Base-by-base conservation (phyloP, 2,329 filamentous ascomycete genomes). In the Penicillium sp. region DNA sequence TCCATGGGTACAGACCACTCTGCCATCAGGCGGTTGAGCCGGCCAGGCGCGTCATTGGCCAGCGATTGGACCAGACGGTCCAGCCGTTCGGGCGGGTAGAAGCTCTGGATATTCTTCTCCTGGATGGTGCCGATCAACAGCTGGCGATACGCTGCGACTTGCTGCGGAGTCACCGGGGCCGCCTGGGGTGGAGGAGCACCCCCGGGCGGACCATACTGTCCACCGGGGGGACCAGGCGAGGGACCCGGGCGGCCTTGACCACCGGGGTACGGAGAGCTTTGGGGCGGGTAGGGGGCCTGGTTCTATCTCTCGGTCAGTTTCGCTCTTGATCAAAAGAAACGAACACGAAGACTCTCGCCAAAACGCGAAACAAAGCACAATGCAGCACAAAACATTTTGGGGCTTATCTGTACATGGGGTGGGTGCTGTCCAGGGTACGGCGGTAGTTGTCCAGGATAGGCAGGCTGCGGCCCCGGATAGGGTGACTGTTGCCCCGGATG, bases 1-100 rank as follows among this genome's bases (percentile, higher is more conserved):
- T 83, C 80, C 47, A 71, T 71, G 6, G 73, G 73, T 33, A 83
- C 70, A 40, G 70, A 67, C 75, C 78, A 81, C 48, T 76, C 70
- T 45, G 74, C 67, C 41, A 77, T 77, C 32, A 83, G 64, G 44
- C 72, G 72, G 44, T 75, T 74, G 49, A 82, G 69, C 56, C 77
- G 74, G 35, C 34, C 49, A 0, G 64, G 63, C 3, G 60, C 64
- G 39, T 63, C 56, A 9, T 48, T 55, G 39, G 54, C 57, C n/a
- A 67, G 53, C 1, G 39, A 41, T 32, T 64, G 60, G 4, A 67
- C 52, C 15, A 67, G 37, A 14, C 41, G 38, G 19, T 67, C 58
- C 10, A 67, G 45, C 34, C 71, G 73, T 45, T 74, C 73, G 7
- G 75, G 77, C 2, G 77, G 78, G 53, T 80, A 81, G 64, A 82